Conservation (phyloP, 148 eudicot species). For the Chenopodium quinoa region DNA sequence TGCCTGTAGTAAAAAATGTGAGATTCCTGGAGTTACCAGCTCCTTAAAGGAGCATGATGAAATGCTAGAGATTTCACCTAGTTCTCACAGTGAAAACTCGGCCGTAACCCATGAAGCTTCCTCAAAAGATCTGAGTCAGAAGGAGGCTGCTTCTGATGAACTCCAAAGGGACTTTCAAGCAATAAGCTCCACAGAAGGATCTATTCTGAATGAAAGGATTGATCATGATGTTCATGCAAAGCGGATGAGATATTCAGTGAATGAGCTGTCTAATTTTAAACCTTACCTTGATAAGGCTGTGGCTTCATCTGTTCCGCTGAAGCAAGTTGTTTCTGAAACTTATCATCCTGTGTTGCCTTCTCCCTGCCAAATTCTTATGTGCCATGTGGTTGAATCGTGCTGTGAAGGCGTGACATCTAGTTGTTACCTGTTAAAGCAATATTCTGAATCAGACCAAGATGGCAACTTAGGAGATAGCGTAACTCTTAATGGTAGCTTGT, state of each 20-base stretch:
- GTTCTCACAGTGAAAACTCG: slow-evolving; percentile 51
- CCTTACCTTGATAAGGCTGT: slow-evolving; percentile 39
- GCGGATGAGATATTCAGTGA: slow-evolving; percentile 51
- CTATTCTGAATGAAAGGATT: slow-evolving; percentile 27
- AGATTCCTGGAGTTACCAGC: slow-evolving; percentile 37
- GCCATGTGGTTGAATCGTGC: slow-evolving; percentile 83
- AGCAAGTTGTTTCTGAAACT: slow-evolving; percentile 43
- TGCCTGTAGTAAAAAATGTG: slow-evolving; percentile 32
- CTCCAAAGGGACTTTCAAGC: slow-evolving; percentile 24
- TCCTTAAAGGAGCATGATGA: slow-evolving; percentile 31
- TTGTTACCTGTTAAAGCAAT: slow-evolving; percentile 54
- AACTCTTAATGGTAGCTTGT: slow-evolving; percentile 33
- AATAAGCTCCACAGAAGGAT: slow-evolving; percentile 29
- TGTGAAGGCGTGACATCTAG: slow-evolving; percentile 56
- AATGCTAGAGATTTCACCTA: slow-evolving; percentile 31
- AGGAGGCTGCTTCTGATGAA: slow-evolving; percentile 39
- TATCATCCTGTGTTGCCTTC: slow-evolving; percentile 28
- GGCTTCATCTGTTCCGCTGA: slow-evolving; percentile 39
- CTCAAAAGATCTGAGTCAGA: slow-evolving; percentile 22
- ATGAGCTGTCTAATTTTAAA: slow-evolving; percentile 48
- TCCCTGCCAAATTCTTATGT: slow-evolving; percentile 40
- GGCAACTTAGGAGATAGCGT: slow-evolving; percentile 26
- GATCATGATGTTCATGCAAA: slow-evolving; percentile 36
- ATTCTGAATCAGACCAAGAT: slow-evolving; percentile 29
- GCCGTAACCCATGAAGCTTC: slow-evolving; percentile 48